These are phyloP conservation scores for Hypoxylon fragiforme DNA, from an alignment of 495 filamentous ascomycete species.

Conservation along the genomic window DNA sequence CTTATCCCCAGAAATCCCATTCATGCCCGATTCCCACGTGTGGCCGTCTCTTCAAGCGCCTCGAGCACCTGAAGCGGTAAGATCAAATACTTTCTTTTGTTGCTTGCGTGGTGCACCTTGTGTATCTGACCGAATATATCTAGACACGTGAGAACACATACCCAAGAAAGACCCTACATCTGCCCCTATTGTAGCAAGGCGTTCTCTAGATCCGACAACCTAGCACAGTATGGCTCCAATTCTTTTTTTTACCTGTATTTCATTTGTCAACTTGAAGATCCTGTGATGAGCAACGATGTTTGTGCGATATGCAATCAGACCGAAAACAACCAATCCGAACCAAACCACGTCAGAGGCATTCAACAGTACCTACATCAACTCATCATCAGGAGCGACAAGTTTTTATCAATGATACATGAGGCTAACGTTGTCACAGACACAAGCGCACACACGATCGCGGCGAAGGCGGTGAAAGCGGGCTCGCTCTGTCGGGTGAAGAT, in stretches of 20 bases:
- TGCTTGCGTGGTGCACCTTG: conserved; percentile 40
- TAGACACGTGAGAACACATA: conserved; percentile 98
- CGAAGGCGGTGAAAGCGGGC: conserved; percentile 68
- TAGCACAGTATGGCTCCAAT: conserved; percentile 80
- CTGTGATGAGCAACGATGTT: conserved; percentile 42
- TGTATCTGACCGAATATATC: conserved; percentile 63
- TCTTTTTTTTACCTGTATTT: conserved; percentile 32
- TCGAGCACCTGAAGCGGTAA: conserved; percentile 99
- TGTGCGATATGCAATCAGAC: conserved; percentile 36
- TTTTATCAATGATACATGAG: conserved; percentile 4
- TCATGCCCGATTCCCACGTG: conserved; percentile 99
- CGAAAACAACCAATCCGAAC: conserved; percentile 30
- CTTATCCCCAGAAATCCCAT: conserved; percentile 96
- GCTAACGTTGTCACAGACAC: conserved; percentile 65
- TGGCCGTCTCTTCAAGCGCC: conserved; percentile 94
- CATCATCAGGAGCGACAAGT: conserved; percentile 37
- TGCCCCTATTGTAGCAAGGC: conserved; percentile 98
- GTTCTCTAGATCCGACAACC: conserved; percentile 96
- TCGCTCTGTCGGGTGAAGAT: conserved; percentile 72
- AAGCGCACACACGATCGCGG: conserved; percentile 89
- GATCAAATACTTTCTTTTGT: conserved; percentile 57
- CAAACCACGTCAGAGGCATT: conserved; percentile 32
- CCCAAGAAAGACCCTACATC: conserved; percentile 96
- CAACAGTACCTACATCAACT: conserved; percentile 38
- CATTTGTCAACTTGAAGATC: conserved; percentile 40